Percentiles rank a stretch among this genome's conserved stretches.
These are phyloP conservation scores for Boechera divaricarpa DNA, from an alignment of 345 rosid species.

Conservation along the genomic window DNA sequence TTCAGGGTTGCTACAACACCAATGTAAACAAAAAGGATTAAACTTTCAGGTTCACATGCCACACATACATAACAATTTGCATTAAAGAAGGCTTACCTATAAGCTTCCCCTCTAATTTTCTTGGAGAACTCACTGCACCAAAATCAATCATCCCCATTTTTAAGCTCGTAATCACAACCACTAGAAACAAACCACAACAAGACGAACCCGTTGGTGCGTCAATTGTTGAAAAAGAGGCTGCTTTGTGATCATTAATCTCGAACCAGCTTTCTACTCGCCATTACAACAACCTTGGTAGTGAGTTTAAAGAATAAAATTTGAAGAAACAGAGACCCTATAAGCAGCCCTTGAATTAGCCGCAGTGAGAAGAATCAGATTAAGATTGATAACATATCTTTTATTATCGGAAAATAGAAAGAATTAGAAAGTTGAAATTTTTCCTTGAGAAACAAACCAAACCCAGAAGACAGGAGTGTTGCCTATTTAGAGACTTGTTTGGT, in stretches of 20 bases:
- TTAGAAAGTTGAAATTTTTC: conserved; percentile 4
- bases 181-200: not conserved
- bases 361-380: conserved; percentile 11
- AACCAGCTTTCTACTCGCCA: conserved; percentile 83
- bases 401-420: not conserved
- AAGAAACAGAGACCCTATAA: conserved; percentile 4
- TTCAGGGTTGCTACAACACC: conserved; percentile 67
- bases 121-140: conserved; percentile 65
- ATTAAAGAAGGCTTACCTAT: conserved; percentile 20
- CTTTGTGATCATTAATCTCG: conserved; percentile 66
- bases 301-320: not conserved
- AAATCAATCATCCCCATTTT: not conserved
- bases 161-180: conserved; percentile 23
- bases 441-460: conserved; percentile 35
- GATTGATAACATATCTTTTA: not conserved
- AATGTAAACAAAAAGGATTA: not conserved
- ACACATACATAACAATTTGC: not conserved
- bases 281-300: conserved; percentile 34
- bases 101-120: conserved; percentile 77
- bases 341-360: conserved; percentile 7
- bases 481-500: conserved; percentile 14
- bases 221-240: conserved; percentile 53
- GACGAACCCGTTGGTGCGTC: conserved; percentile 56
- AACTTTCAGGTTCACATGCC: not conserved
- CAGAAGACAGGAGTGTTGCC: conserved; percentile 12